Evolutionary conservation across 176 grass and related monocot species (phyloP).

Genomic region (Avena insularis): DNA sequence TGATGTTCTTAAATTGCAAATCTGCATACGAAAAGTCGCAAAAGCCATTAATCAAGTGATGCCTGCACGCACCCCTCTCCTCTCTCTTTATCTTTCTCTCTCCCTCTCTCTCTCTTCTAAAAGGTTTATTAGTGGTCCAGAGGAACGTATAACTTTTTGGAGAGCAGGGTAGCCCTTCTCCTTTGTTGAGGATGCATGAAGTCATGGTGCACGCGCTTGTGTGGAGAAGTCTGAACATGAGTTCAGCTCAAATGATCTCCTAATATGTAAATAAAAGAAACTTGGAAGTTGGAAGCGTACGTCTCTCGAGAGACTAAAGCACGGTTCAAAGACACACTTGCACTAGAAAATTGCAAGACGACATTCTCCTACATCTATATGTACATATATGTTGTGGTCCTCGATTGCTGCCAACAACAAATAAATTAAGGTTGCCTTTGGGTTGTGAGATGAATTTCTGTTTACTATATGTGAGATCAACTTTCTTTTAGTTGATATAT

Average conservation of each 20-base stretch:
- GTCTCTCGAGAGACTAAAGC: background rate
- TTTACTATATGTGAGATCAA: background rate
- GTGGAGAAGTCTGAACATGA: slow-evolving; percentile 23
- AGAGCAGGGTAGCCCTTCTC: slow-evolving; percentile 8
- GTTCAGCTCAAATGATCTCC: slow-evolving; percentile 52
- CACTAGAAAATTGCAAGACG: background rate
- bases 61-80: slow-evolving; percentile 8
- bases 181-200: slow-evolving; percentile 22
- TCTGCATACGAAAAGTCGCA: slow-evolving; percentile 42
- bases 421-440: background rate
- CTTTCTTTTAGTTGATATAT: background rate
- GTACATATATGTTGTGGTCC: background rate
- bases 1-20: slow-evolving; percentile 42
- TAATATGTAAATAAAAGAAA: slow-evolving; percentile 19
- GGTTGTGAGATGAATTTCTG: background rate
- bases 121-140: too few relatives aligned
- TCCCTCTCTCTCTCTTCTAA: background rate
- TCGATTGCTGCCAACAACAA: background rate
- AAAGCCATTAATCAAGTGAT: slow-evolving; percentile 60
- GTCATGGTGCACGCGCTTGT: slow-evolving; percentile 26
- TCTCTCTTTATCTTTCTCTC: background rate
- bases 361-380: background rate
- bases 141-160: background rate
- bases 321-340: background rate
- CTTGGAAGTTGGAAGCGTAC: background rate